Percentiles rank a stretch among this genome's conserved stretches.
Evolutionary conservation across 768 basidiomycete genomes (phyloP).

Genomic region (Clathrus columnatus): DNA sequence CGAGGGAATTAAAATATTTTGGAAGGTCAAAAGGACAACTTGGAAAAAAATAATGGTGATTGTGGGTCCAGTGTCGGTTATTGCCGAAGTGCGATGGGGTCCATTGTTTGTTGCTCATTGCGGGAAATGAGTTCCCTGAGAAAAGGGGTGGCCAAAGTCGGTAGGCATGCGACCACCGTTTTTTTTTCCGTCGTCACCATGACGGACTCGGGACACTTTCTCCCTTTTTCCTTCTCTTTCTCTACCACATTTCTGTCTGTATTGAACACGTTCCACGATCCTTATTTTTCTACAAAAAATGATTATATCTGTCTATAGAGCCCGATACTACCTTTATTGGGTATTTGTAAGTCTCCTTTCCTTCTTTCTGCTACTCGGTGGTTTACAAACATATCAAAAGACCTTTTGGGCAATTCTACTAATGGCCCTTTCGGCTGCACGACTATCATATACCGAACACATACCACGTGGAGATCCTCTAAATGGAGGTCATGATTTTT

Average conservation of each 20-base stretch:
- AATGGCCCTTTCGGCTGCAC: conserved; percentile 17
- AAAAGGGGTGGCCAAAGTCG: no score
- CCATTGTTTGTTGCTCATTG: no score
- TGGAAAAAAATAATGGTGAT: no score
- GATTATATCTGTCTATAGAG: conserved; percentile 1
- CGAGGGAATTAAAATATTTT: no score
- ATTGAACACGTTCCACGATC: not conserved
- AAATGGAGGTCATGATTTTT: conserved; percentile 22
- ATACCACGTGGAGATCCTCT: conserved; percentile 20
- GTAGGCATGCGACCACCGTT: no score
- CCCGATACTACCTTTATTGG: conserved; percentile 5
- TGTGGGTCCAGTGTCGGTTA: no score
- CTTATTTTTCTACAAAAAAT: not conserved
- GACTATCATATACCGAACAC: conserved; percentile 22
- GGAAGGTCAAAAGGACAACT: no score
- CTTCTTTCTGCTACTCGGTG: no score
- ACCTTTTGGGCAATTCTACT: conserved; percentile 13
- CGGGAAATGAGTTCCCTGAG: no score
- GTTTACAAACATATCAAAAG: not conserved
- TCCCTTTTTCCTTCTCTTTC: not conserved
- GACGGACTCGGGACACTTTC: no score
- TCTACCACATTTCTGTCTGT: not conserved
- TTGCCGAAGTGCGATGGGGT: no score
- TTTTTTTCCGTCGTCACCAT: no score
- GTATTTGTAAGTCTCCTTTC: conserved; percentile 4